Percentiles rank a stretch among this genome's conserved stretches.
Evolutionary conservation across 2,329 filamentous ascomycete species (phyloP).

Genomic region (Beauveria rudraprayagi): DNA sequence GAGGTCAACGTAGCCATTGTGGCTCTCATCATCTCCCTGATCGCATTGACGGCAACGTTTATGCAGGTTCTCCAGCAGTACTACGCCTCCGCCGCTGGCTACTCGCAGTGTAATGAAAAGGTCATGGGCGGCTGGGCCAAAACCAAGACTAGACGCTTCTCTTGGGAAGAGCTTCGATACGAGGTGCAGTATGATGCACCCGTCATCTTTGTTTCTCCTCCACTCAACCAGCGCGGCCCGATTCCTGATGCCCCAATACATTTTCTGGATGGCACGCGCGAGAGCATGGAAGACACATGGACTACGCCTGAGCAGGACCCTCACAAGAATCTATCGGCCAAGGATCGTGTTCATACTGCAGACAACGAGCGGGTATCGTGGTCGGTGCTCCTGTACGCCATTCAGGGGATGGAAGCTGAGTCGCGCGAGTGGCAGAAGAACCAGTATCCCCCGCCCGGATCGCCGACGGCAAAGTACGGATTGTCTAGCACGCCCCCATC

Average conservation of each 20-base stretch:
- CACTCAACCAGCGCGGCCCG: constrained; percentile 32
- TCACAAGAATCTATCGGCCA: constrained; percentile 19
- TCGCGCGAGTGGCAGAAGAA: constrained; percentile 38
- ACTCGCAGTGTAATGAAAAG: constrained; percentile 37
- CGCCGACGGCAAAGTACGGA: constrained; percentile 12
- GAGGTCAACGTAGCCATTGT: constrained; percentile 34
- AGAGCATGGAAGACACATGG: constrained; percentile 29
- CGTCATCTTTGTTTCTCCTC: constrained; percentile 41
- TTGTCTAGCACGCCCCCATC: constrained; percentile 19
- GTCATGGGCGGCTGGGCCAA: constrained; percentile 40
- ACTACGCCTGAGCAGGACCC: constrained; percentile 25
- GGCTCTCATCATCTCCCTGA: constrained; percentile 38
- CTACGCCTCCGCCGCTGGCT: constrained; percentile 41
- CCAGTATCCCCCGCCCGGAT: constrained; percentile 23
- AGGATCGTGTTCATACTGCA: constrained; percentile 41
- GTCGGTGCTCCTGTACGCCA: constrained; percentile 40
- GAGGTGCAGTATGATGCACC: constrained; percentile 41
- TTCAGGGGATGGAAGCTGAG: constrained; percentile 41
- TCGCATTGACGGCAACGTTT: constrained; percentile 37
- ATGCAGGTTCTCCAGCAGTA: constrained; percentile 45
- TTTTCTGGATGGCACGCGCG: constrained; percentile 30
- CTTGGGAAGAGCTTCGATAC: constrained; percentile 37
- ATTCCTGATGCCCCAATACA: constrained; percentile 23
- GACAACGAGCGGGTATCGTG: constrained; percentile 50
- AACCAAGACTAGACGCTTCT: constrained; percentile 32